Percentiles rank a stretch among this genome's conserved stretches.
Evolutionary conservation across 768 basidiomycete genomes (phyloP).

Genomic region (Tricholoma hemisulphureum): DNA sequence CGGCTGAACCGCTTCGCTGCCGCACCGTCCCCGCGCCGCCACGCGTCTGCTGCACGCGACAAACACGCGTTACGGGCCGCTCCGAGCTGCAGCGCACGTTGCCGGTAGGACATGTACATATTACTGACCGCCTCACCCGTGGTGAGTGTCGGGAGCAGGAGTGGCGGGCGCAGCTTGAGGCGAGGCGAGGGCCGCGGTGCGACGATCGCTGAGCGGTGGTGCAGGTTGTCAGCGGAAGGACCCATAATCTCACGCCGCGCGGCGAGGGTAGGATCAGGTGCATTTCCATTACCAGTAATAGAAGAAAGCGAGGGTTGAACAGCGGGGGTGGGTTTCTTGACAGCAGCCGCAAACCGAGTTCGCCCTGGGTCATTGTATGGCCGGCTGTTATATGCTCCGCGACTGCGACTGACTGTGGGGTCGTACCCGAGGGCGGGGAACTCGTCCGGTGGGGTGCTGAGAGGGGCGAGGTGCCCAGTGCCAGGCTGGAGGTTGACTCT

Average conservation of each 20-base stretch:
- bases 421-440: slow-evolving; percentile 69
- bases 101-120: slow-evolving; percentile 87
- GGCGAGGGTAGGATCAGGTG: slow-evolving; percentile 40
- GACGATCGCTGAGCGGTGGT: slow-evolving; percentile 67
- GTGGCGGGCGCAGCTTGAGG: slow-evolving; percentile 77
- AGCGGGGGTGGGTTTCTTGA: slow-evolving; percentile 62
- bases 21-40: slow-evolving; percentile 93
- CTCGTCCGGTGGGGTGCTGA: slow-evolving; percentile 54
- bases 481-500: slow-evolving; percentile 59
- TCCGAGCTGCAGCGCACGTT: slow-evolving; percentile 86
- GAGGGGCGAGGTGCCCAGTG: slow-evolving; percentile 41
- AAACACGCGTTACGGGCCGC: slow-evolving; percentile 93
- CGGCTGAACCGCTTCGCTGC: slow-evolving; percentile 92
- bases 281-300: slow-evolving; percentile 26
- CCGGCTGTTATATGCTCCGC: slow-evolving; percentile 40
- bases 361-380: slow-evolving; percentile 75
- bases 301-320: neutral
- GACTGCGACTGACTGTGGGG: slow-evolving; percentile 35
- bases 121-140: slow-evolving; percentile 80
- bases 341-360: slow-evolving; percentile 87
- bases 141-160: slow-evolving; percentile 81
- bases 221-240: slow-evolving; percentile 56
- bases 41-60: slow-evolving; percentile 93
- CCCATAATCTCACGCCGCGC: slow-evolving; percentile 60
- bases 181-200: slow-evolving; percentile 83